phyloP scores from a whole-genome alignment of 2,329 filamentous ascomycete genomes.

The Colletotrichum sp. region DNA sequence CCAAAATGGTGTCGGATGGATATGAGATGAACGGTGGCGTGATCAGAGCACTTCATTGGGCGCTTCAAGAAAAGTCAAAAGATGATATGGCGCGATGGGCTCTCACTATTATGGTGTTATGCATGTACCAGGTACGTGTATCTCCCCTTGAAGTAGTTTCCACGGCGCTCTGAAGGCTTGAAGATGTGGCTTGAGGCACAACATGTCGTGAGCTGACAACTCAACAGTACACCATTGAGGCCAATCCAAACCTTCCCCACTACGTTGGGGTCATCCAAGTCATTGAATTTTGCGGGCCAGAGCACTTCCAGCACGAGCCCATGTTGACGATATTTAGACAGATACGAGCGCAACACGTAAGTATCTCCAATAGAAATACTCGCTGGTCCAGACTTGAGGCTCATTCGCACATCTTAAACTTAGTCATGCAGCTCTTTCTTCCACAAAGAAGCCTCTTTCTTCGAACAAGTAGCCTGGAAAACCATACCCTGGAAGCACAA shows the following conservation, averaged over 20 bases:
- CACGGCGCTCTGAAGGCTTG: too few species aligned
- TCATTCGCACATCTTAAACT: neutral
- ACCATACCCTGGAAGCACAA: neutral
- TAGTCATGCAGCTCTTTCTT: conserved; percentile 2
- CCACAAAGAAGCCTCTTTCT: neutral
- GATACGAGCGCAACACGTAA: neutral
- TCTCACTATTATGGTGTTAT: neutral
- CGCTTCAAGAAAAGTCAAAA: neutral
- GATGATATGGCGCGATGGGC: neutral
- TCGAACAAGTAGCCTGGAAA: neutral
- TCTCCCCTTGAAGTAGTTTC: neutral
- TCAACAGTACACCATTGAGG: neutral
- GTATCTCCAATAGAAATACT: neutral
- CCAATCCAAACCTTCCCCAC: neutral
- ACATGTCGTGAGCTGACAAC: fast-evolving
- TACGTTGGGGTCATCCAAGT: neutral
- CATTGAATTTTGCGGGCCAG: neutral
- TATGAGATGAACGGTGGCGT: neutral
- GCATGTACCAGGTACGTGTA: neutral
- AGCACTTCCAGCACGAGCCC: conserved; percentile 5
- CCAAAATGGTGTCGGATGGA: neutral
- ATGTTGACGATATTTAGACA: conserved; percentile 4
- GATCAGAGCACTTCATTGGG: neutral
- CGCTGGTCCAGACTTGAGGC: too few species aligned
- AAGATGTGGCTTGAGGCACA: neutral